Percentiles rank a stretch among this genome's conserved stretches.
These are phyloP conservation scores for Plasmodium ovale DNA, from an alignment of 169 alveolate species.

Conservation along the genomic window DNA sequence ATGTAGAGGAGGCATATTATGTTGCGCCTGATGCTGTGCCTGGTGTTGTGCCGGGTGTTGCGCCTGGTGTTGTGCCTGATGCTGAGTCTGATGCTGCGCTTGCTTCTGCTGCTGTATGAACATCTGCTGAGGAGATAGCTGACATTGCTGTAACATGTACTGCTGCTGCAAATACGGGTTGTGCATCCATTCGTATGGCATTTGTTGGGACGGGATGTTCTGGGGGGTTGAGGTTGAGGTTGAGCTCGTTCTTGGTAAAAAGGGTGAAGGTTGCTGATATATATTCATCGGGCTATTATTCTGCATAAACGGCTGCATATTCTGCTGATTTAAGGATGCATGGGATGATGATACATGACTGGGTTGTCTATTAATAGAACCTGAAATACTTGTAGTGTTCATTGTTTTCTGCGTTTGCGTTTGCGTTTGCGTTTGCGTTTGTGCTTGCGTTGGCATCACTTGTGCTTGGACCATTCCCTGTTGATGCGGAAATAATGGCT, in stretches of 20 bases:
- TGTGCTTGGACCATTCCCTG: constrained; percentile 24
- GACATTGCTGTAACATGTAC: constrained; percentile 59
- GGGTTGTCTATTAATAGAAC: constrained; percentile 52
- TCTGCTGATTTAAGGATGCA: constrained; percentile 34
- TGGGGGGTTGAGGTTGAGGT: constrained; percentile 35
- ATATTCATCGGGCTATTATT: constrained; percentile 20
- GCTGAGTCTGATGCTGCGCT: neutral
- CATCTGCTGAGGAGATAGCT: constrained; percentile 62
- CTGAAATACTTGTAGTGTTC: constrained; percentile 28
- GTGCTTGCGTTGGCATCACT: neutral
- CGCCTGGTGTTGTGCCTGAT: constrained; percentile 9
- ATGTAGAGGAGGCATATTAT: constrained; percentile 7
- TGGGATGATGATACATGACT: constrained; percentile 16
- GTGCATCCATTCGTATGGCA: constrained; percentile 42
- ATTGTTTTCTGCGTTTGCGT: constrained; percentile 9
- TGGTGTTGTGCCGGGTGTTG: constrained; percentile 1
- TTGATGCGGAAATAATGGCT: constrained; percentile 28
- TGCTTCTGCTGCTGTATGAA: constrained; percentile 32
- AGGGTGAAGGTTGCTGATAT: constrained; percentile 37
- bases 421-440: neutral
- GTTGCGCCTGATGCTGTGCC: constrained; percentile 29
- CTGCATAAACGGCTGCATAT: constrained; percentile 19
- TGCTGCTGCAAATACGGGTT: constrained; percentile 70
- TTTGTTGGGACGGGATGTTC: constrained; percentile 26
- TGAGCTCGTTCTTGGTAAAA: constrained; percentile 14